A percentile compares a stretch with the other conserved stretches of the same genome.
Evolutionary conservation across 2,329 filamentous ascomycete species (phyloP).

Genomic region (Cercospora zeae-maydis): DNA sequence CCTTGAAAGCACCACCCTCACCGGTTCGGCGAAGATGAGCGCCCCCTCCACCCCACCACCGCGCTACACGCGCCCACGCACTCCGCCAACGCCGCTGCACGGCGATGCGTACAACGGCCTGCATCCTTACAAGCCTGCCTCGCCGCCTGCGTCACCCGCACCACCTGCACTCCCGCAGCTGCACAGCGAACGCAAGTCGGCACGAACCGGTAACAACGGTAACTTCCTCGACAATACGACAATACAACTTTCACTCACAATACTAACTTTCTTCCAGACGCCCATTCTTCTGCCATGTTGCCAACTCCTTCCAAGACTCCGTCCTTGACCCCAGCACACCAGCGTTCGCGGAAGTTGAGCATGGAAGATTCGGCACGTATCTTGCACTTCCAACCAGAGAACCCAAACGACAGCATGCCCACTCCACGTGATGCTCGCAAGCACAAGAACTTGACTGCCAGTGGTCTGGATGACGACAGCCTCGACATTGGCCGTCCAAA

Average conservation of each 20-base stretch:
- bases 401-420: conserved; percentile 56
- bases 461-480: conserved; percentile 54
- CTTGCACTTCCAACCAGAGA: conserved; percentile 54
- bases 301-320: conserved; percentile 78
- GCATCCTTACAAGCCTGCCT: conserved; percentile 1
- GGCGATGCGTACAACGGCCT: conserved; percentile 45
- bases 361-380: conserved; percentile 51
- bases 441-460: conserved; percentile 11
- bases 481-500: conserved; percentile 46
- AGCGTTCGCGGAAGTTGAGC: conserved; percentile 48
- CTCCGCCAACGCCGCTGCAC: conserved; percentile 65
- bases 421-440: conserved; percentile 52
- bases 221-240: conserved; percentile 11
- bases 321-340: conserved; percentile 42
- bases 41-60: conserved; percentile 22
- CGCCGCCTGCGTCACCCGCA: conserved; percentile 13
- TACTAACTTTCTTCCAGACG: conserved; percentile 21
- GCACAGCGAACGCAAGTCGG: conserved; percentile 4
- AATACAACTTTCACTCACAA: not conserved
- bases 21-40: conserved; percentile 10
- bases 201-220: conserved; percentile 9
- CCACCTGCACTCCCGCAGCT: not conserved
- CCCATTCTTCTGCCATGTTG: conserved; percentile 50
- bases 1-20: not conserved
- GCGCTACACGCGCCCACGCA: conserved; percentile 35